Base-by-base conservation (phyloP, 2,329 filamentous ascomycete genomes). In the Chrysoporthe austroafricana region DNA sequence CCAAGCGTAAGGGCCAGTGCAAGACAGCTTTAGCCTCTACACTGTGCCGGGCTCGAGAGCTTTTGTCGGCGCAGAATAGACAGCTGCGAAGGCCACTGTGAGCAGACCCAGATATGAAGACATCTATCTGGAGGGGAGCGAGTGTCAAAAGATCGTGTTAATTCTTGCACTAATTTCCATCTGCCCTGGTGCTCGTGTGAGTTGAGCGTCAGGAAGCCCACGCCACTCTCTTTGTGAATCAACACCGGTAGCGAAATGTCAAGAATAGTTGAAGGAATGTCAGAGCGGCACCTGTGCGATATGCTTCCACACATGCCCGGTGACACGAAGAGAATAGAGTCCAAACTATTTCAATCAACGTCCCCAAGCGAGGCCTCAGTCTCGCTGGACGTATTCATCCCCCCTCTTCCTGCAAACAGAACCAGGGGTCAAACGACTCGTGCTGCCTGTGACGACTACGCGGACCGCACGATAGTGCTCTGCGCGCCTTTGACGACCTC, bases 191-290 rank as follows among this genome's bases (percentile, higher is more conserved):
- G 32, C 32, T 21, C 54, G 8, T 21, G 16, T n/a, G 54, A 57
- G 34, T n/a, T 57, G 54, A 34, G 16, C 54, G 16, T 39, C 54
- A 57, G 34, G 16, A 18, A 57, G 3, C 54, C 8, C 14, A 39
- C 16, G 54, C 16, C 54, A 57, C 34, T n/a, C 34, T 16, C 34
- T 14, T 14, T 46, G 13, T 8, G 34, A n/a, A n/a, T 14, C 14
- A 57, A 18, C 32, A 34, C 54, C 16, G 54, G 18, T 7, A 9
- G 54, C 16, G n/a, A 39, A 50, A 42, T 21, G 18, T 42, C 57
- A 59, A 62, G 18, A n/a, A 50, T n/a, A 48, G 36, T 26, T 52
- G 18, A 65, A 50, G 36, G 56, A 65, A 48, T 34, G 63, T 50
- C 54, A 58, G 54, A 59, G 50, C 26, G n/a, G 48, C 60, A 52